Conservation (phyloP, 2,329 filamentous ascomycete genomes). For the Talaromyces atroroseus region DNA sequence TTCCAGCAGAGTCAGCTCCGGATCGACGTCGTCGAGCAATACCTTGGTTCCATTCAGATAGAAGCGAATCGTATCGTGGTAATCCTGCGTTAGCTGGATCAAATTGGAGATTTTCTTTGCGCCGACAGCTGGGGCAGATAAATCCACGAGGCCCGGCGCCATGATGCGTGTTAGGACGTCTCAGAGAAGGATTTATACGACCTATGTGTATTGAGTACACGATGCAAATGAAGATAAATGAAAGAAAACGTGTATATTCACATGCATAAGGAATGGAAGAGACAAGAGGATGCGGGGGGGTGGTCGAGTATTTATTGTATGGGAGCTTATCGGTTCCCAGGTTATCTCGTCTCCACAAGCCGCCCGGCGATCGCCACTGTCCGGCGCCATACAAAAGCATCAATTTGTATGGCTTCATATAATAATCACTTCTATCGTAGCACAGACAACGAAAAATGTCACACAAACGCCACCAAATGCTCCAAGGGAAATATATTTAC, state of each 20-base stretch:
- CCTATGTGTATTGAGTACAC: not conserved
- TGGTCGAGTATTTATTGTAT: not conserved
- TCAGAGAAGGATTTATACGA: not conserved
- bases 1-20: conserved; percentile 85
- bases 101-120: conserved; percentile 45
- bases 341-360: conserved; percentile 6
- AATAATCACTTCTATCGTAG: not conserved
- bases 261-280: not conserved
- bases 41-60: conserved; percentile 93
- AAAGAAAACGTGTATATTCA: not conserved
- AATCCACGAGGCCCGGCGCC: conserved; percentile 53
- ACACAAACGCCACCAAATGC: conserved; percentile 10
- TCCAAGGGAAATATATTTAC: conserved; percentile 6
- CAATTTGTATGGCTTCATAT: not conserved
- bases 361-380: conserved; percentile 18
- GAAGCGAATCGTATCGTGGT: conserved; percentile 84
- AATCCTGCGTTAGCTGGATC: conserved; percentile 63
- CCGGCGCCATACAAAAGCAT: conserved; percentile 6
- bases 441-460: not conserved
- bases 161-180: conserved; percentile 32
- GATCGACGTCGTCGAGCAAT: conserved; percentile 77
- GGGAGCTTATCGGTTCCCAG: not conserved
- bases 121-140: conserved; percentile 41
- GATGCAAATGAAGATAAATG: not conserved
- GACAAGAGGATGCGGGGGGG: not conserved